Base-by-base conservation (phyloP, 495 filamentous ascomycete genomes). In the Penicillium pancosmium region DNA sequence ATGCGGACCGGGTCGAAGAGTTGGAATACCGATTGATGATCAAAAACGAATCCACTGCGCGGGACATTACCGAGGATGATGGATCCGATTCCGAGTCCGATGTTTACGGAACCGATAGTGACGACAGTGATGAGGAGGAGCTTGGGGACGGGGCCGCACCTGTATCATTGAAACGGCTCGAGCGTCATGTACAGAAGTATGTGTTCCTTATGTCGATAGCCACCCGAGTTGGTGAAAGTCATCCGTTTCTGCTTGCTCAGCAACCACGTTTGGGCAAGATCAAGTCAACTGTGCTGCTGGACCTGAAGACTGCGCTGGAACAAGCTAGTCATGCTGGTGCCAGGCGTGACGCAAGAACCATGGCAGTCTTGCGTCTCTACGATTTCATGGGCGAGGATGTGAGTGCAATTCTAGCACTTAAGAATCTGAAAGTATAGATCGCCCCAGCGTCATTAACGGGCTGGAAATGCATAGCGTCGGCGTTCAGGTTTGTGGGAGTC, bases 231-330 rank as follows among this genome's bases (percentile, higher is more conserved):
- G 84, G 83, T 12, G 68, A 72, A 11, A 74, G 82, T 0, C 88
- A 91, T 69, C 89, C 89, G 2, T 91, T 92, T 65, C 57, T 92
- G 27, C 57, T 77, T 35, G 73, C 76, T 12, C 86, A 89, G 61
- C 72, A 82, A 57, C 72, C 78, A 10, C 76, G 88, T 41, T 69
- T 90, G 27, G 66, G 76, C 27, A 83, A 81, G 66, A 74, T 91
- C 35, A 80, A 86, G 61, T 89, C 91, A 43, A 96, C 92, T 0
- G 78, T 98, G 44, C 70, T 98, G 16, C 75, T 97, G 36, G 93
- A 98, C 71, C 75, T 98, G 27, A 87, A 83, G 55, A 88, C 86
- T 3, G 91, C 92, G 1, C 72, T 95, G 46, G 90, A 90, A 67
- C 89, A 93, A 68, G 84, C 86, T 2, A 85, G 80, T 21, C 76